Evolutionary conservation across 129 eudicot species (phyloP).

Genomic region (Tanacetum coccineum): DNA sequence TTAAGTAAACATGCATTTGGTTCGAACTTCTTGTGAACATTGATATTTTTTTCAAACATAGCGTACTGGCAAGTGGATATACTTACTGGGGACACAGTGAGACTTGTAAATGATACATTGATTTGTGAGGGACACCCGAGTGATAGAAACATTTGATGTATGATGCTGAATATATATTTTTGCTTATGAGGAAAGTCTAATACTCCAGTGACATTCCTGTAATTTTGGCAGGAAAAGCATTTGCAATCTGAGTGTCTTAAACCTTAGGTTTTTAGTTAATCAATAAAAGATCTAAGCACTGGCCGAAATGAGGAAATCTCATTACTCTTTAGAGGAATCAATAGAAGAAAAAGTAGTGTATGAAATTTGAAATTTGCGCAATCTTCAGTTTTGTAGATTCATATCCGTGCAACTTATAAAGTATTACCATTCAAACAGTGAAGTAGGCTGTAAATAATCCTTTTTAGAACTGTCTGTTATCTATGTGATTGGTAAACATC

Average conservation of each 20-base stretch:
- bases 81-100: too few species aligned
- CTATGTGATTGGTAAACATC: slow-evolving; percentile 15
- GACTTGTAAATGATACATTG: not conserved
- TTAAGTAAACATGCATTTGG: not conserved
- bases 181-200: not conserved
- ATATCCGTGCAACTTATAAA: slow-evolving; percentile 6
- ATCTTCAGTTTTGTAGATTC: slow-evolving; percentile 9
- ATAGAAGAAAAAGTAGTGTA: not conserved
- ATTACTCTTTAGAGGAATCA: not conserved
- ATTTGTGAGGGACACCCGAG: not conserved
- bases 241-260: not conserved
- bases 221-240: not conserved
- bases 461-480: not conserved
- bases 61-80: not conserved
- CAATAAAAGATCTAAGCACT: too few species aligned
- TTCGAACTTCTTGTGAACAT: not conserved
- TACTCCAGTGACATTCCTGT: too few species aligned
- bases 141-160: not conserved
- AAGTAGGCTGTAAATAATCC: not conserved
- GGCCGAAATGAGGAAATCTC: not conserved
- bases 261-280: too few species aligned
- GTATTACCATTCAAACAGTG: not conserved
- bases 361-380: not conserved
- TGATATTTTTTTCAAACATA: not conserved
- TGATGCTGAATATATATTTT: not conserved